Percentiles rank a stretch among this genome's conserved stretches.
Evolutionary conservation across 345 rosid species (phyloP).

Genomic region (Citrus unshiu): DNA sequence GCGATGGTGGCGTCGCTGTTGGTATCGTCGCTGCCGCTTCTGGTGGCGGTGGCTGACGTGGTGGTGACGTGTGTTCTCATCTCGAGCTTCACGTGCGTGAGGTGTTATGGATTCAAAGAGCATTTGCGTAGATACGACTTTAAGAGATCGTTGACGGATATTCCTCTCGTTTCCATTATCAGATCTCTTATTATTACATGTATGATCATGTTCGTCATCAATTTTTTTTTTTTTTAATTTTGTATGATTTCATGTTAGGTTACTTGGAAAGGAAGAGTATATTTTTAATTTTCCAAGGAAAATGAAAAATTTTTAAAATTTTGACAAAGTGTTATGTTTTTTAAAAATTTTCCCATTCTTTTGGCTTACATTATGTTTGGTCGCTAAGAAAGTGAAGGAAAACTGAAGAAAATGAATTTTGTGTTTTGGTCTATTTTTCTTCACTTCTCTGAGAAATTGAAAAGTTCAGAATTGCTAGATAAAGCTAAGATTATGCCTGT

Average conservation of each 20-base stretch:
- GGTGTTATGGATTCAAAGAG: conserved; percentile 58
- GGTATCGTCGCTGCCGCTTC: conserved; percentile 73
- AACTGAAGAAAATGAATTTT: not conserved
- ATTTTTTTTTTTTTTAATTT: not conserved
- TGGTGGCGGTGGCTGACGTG: conserved; percentile 77
- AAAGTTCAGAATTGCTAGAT: not conserved
- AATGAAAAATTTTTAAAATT: not conserved
- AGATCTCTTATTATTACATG: conserved; percentile 81
- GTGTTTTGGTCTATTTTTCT: too few species aligned
- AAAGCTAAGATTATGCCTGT: not conserved
- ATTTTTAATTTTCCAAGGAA: not conserved
- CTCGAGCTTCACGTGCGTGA: conserved; percentile 73
- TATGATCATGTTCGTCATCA: conserved; percentile 22
- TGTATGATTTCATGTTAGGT: not conserved
- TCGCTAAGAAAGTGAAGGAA: not conserved
- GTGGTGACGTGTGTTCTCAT: conserved; percentile 57
- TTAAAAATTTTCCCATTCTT: not conserved
- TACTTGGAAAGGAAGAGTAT: not conserved
- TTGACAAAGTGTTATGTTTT: not conserved
- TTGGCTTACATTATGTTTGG: not conserved
- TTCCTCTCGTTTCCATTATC: conserved; percentile 75
- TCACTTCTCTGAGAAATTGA: not conserved
- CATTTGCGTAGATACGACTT: conserved; percentile 64
- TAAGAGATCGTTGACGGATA: conserved; percentile 74
- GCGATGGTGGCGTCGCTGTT: conserved; percentile 87